phyloP scores from a whole-genome alignment of 2,329 filamentous ascomycete genomes.

The Penicillium brevicompactum region DNA sequence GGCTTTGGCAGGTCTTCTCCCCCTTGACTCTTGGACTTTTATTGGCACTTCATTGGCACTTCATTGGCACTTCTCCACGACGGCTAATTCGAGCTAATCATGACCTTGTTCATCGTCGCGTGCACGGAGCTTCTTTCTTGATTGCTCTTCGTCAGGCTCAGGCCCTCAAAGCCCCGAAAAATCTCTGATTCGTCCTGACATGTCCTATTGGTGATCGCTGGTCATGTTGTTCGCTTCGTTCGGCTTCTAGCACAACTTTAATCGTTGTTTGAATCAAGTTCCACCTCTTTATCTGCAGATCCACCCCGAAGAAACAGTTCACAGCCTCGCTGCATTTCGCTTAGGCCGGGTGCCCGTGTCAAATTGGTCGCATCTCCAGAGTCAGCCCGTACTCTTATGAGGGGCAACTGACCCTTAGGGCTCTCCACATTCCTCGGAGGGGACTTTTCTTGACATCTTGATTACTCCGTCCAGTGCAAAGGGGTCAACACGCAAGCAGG shows the following conservation, averaged over 20 bases:
- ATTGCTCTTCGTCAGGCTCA: neutral
- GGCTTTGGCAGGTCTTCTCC: neutral
- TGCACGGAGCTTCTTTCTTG: neutral
- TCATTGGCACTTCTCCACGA: neutral
- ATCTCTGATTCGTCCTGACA: neutral
- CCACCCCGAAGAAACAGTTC: neutral
- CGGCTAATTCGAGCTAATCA: neutral
- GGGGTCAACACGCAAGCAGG: neutral
- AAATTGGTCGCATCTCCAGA: neutral
- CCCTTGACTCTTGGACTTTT: neutral
- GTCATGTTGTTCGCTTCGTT: neutral
- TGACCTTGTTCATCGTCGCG: neutral
- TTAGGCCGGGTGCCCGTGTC: neutral
- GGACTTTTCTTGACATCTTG: neutral
- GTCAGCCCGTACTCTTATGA: neutral
- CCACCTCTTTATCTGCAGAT: neutral
- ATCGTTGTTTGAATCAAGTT: neutral
- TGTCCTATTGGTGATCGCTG: neutral
- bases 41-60: slow-evolving; percentile 2
- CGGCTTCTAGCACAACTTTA: neutral
- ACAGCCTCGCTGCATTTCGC: neutral
- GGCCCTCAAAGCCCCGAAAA: neutral
- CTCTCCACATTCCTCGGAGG: neutral
- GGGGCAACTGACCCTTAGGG: neutral
- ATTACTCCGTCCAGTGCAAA: neutral